phyloP scores from a whole-genome alignment of 352 stramenopile species.

The Thalassiosira mediterranea region DNA sequence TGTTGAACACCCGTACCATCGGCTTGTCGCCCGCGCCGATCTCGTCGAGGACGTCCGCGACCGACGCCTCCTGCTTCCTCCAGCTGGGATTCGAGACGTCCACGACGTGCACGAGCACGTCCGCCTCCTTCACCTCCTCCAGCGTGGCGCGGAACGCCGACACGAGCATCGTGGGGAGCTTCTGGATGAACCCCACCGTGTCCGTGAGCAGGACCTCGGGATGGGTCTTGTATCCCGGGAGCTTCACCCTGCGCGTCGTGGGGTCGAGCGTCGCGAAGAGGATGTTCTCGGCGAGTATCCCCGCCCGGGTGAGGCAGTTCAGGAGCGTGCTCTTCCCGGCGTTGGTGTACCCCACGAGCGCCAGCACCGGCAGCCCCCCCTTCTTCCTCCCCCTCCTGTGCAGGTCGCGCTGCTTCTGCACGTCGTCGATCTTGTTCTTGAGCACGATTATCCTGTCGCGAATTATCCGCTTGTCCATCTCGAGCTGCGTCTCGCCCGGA shows the following conservation, averaged over 20 bases:
- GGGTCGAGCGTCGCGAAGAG: constrained; percentile 90
- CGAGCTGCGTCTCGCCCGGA: constrained; percentile 87
- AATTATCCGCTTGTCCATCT: constrained; percentile 87
- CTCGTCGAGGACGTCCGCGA: constrained; percentile 67
- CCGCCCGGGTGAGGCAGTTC: constrained; percentile 85
- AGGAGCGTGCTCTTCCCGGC: constrained; percentile 88
- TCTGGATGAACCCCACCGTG: constrained; percentile 91
- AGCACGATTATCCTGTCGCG: constrained; percentile 85
- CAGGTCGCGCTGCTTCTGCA: constrained; percentile 84
- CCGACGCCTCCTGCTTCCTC: constrained; percentile 80
- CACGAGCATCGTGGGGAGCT: constrained; percentile 88
- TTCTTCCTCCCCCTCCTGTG: constrained; percentile 69
- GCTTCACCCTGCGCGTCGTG: constrained; percentile 86
- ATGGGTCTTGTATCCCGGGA: constrained; percentile 84
- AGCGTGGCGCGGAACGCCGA: constrained; percentile 89
- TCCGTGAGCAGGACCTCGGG: constrained; percentile 88
- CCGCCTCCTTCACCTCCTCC: constrained; percentile 87
- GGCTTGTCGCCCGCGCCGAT: constrained; percentile 72
- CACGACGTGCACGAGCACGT: constrained; percentile 87
- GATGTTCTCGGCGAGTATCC: constrained; percentile 88
- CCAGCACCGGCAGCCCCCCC: constrained; percentile 76
- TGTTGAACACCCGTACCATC: constrained; percentile 83
- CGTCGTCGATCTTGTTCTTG: constrained; percentile 85
- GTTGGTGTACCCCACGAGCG: constrained; percentile 86
- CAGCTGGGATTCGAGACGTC: constrained; percentile 81